phyloP scores from a whole-genome alignment of 495 filamentous ascomycete species.

The Lophiotrema nucula region DNA sequence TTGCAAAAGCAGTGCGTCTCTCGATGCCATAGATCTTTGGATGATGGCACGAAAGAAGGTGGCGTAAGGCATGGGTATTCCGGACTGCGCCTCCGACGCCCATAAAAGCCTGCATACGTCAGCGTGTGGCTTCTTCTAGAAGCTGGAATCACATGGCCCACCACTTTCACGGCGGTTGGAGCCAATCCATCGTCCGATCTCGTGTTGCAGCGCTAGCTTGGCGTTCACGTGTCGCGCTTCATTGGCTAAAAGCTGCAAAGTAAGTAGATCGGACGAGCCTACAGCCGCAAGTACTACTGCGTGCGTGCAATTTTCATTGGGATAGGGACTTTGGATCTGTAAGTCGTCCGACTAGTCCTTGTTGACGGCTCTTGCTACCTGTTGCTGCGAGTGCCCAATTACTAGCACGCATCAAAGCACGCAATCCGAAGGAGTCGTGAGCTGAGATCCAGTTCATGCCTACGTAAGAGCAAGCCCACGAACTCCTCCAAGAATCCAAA shows the following conservation, averaged over 20 bases:
- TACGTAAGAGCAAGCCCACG: neutral
- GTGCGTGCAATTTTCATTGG: slow-evolving; percentile 15
- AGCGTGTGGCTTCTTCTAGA: slow-evolving; percentile 21
- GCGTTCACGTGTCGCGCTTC: slow-evolving; percentile 16
- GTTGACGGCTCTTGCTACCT: neutral
- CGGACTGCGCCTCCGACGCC: slow-evolving; percentile 4
- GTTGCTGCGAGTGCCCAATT: slow-evolving; percentile 7
- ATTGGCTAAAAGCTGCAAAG: no score
- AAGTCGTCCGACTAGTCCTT: no score
- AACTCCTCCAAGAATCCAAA: no score
- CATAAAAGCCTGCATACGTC: neutral
- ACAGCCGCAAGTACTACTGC: no score
- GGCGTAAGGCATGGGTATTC: no score
- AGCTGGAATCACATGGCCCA: slow-evolving; percentile 12
- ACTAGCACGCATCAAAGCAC: neutral
- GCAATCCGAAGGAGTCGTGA: slow-evolving; percentile 9
- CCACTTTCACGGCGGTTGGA: neutral
- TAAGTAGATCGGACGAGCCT: no score
- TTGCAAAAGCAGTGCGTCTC: no score
- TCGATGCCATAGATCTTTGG: no score
- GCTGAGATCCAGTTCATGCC: neutral
- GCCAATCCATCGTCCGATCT: neutral
- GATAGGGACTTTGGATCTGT: neutral
- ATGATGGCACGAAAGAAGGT: no score
- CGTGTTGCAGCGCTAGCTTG: slow-evolving; percentile 11